phyloP scores from a whole-genome alignment of 192 early-diverging fungal genomes.

The Podila minutissima region DNA sequence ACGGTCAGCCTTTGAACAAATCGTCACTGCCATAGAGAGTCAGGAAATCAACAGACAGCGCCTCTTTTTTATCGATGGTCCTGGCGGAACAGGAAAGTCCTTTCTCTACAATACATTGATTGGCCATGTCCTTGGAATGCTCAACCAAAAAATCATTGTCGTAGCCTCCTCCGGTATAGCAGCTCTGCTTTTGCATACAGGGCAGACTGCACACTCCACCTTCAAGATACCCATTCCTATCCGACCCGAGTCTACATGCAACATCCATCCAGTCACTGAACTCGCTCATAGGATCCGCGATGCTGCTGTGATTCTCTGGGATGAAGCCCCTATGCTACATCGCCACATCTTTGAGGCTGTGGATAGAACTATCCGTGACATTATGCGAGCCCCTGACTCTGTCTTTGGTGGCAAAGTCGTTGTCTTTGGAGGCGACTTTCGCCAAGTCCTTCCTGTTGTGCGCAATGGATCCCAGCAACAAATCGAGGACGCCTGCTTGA shows the following conservation, averaged over 20 bases:
- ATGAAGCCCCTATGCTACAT: conserved; percentile 43
- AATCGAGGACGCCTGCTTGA: conserved; percentile 9
- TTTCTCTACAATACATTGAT: conserved; percentile 42
- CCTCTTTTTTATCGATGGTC: conserved; percentile 23
- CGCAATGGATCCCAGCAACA: conserved; percentile 5
- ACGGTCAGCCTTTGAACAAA: not conserved
- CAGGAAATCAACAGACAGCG: not conserved
- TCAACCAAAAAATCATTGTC: conserved; percentile 10
- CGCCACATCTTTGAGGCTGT: conserved; percentile 31
- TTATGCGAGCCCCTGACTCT: not conserved
- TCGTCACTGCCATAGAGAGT: not conserved
- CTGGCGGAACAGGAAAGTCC: conserved; percentile 30
- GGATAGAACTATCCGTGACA: conserved; percentile 12
- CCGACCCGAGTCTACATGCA: conserved; percentile 16
- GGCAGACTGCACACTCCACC: conserved; percentile 35
- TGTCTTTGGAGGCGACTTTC: conserved; percentile 45
- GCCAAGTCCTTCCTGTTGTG: conserved; percentile 36
- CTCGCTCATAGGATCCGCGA: not conserved
- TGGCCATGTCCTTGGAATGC: not conserved
- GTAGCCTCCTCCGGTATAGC: conserved; percentile 48
- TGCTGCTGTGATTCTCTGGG: conserved; percentile 42
- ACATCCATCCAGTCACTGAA: not conserved
- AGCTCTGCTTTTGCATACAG: conserved; percentile 26
- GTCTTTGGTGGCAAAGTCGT: conserved; percentile 22
- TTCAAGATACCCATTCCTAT: conserved; percentile 47